Evolutionary conservation across 495 filamentous ascomycete species (phyloP).

Genomic region (Articulospora tetracladia): DNA sequence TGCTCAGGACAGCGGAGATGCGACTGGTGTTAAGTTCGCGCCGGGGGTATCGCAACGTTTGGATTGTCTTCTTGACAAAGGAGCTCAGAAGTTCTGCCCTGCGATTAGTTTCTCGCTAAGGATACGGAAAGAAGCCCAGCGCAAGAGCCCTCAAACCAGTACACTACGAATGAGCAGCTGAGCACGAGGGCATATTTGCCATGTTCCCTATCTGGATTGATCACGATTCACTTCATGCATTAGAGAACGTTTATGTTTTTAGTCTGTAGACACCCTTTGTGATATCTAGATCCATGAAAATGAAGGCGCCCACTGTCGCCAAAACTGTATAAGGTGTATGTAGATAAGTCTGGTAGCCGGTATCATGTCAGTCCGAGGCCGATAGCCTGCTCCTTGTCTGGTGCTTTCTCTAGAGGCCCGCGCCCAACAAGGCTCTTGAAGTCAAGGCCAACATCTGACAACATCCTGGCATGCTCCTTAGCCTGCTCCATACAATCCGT

Average conservation of each 20-base stretch:
- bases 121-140: neutral
- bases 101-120: neutral
- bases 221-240: no score
- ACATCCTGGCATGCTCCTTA: conserved; percentile 70
- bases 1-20: neutral
- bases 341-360: neutral
- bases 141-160: no score
- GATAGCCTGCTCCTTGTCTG: conserved; percentile 5
- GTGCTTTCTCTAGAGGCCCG: neutral
- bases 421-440: conserved; percentile 68
- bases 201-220: no score
- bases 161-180: neutral
- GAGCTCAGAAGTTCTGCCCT: neutral
- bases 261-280: no score
- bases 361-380: conserved; percentile 17
- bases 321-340: no score
- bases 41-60: conserved; percentile 23
- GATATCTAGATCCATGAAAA: no score
- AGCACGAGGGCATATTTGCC: no score
- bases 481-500: conserved; percentile 79
- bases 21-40: neutral
- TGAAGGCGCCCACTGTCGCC: no score
- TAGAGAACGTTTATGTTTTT: no score
- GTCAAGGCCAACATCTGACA: conserved; percentile 86
- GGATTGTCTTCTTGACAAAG: neutral